These are phyloP conservation scores for Sugiyamaella novakii DNA, from an alignment of 1,139 yeast species.

Conservation along the genomic window DNA sequence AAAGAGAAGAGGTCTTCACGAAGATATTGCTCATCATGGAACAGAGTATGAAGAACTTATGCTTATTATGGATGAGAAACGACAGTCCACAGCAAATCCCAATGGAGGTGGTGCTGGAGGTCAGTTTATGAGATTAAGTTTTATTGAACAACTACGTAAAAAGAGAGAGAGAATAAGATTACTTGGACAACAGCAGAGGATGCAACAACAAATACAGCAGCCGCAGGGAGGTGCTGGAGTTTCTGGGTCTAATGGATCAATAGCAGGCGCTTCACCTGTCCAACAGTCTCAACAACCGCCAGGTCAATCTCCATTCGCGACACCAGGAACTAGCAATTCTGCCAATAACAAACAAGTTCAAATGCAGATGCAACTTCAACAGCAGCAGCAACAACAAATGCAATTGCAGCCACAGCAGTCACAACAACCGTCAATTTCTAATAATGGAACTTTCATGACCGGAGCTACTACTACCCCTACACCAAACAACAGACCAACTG, in stretches of 20 bases:
- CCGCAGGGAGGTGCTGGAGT: slow-evolving; percentile 22
- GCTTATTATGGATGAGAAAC: slow-evolving; percentile 52
- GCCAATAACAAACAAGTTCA: too few relatives aligned
- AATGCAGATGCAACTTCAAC: slow-evolving; percentile 20
- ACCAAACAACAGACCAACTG: slow-evolving; percentile 6
- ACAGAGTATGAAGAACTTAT: slow-evolving; percentile 86
- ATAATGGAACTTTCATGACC: slow-evolving; percentile 12
- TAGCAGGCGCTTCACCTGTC: slow-evolving; percentile 10
- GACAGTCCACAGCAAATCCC: slow-evolving; percentile 22
- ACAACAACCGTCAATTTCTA: neutral
- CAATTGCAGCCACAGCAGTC: slow-evolving; percentile 20
- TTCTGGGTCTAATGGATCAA: neutral
- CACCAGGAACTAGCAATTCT: too few relatives aligned
- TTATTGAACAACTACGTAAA: slow-evolving; percentile 45
- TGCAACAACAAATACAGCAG: slow-evolving; percentile 28
- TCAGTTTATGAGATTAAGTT: slow-evolving; percentile 47
- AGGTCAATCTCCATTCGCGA: slow-evolving; percentile 18
- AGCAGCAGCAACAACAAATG: slow-evolving; percentile 23
- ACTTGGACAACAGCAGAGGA: slow-evolving; percentile 31
- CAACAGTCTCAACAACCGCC: slow-evolving; percentile 26
- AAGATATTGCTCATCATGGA: slow-evolving; percentile 61
- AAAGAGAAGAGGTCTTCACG: slow-evolving; percentile 50
- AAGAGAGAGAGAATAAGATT: slow-evolving; percentile 40
- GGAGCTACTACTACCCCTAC: slow-evolving; percentile 2
- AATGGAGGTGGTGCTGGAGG: slow-evolving; percentile 35